Conservation (phyloP, 768 basidiomycete genomes). For the Russula olivacea region DNA sequence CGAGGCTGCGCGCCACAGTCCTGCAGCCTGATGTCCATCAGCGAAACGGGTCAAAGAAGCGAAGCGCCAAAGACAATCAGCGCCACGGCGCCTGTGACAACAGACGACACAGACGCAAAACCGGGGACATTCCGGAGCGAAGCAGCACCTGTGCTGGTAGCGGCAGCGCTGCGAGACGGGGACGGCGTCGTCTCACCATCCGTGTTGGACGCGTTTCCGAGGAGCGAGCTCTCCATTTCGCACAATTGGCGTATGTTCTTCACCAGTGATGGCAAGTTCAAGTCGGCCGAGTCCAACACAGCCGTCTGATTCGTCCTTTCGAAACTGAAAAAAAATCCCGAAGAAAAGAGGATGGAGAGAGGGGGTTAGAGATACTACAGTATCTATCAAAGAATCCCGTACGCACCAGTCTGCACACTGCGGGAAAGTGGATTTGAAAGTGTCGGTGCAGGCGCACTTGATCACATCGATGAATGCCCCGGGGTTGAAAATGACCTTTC, state of each 20-base stretch:
- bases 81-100: not conserved
- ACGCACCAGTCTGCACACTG: slow-evolving; percentile 64
- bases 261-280: slow-evolving; percentile 44
- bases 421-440: slow-evolving; percentile 44
- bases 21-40: not conserved
- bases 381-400: too few species aligned
- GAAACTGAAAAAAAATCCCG: slow-evolving; percentile 37
- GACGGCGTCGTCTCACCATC: slow-evolving; percentile 38
- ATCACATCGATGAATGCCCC: slow-evolving; percentile 57
- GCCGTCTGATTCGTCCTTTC: slow-evolving; percentile 51
- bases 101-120: not conserved
- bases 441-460: slow-evolving; percentile 54
- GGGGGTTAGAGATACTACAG: too few species aligned
- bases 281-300: slow-evolving; percentile 38
- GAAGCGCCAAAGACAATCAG: not conserved
- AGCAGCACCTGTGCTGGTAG: slow-evolving; percentile 15
- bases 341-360: not conserved
- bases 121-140: not conserved
- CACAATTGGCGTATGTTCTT: slow-evolving; percentile 49
- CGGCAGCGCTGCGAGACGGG: slow-evolving; percentile 2
- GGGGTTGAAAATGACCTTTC: slow-evolving; percentile 62
- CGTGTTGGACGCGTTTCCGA: slow-evolving; percentile 46
- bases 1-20: not conserved
- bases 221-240: slow-evolving; percentile 43
- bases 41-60: not conserved